Percentiles rank a stretch among this genome's conserved stretches.
Evolutionary conservation across 768 basidiomycete genomes (phyloP).

Genomic region (Suillus clintonianus): DNA sequence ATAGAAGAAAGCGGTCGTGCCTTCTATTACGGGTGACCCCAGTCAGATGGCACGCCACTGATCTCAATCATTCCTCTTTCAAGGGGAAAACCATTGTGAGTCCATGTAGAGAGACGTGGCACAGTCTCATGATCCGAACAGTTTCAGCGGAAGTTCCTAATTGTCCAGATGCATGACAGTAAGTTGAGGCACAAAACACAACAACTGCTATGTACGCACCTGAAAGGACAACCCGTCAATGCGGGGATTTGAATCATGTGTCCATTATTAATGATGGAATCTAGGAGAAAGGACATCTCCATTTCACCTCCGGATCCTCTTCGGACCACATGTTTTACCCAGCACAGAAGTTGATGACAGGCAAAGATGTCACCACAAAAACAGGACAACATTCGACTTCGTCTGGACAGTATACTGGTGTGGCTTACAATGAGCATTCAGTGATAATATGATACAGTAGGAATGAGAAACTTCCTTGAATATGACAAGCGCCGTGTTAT

Average conservation of each 20-base stretch:
- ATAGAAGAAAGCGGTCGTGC: background rate
- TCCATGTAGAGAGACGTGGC: background rate
- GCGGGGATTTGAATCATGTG: background rate
- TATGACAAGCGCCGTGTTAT: no score
- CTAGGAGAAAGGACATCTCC: background rate
- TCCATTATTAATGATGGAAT: slow-evolving; percentile 3
- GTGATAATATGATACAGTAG: background rate
- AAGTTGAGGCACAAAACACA: background rate
- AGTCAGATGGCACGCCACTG: background rate
- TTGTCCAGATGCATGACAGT: background rate
- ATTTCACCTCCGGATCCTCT: slow-evolving; percentile 15
- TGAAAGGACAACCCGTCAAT: background rate
- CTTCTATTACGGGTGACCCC: background rate
- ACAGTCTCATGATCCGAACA: background rate
- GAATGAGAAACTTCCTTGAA: no score
- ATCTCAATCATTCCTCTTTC: background rate
- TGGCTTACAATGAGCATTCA: background rate
- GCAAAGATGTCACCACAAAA: slow-evolving; percentile 15
- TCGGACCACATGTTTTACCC: slow-evolving; percentile 1
- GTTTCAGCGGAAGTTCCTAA: background rate
- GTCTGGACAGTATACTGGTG: background rate
- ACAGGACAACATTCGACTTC: slow-evolving; percentile 6
- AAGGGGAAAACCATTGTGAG: background rate
- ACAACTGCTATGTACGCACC: background rate
- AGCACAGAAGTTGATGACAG: slow-evolving; percentile 5